These are phyloP conservation scores for Globisporangium cystogenes DNA, from an alignment of 352 stramenopile genomes.

Conservation along the genomic window DNA sequence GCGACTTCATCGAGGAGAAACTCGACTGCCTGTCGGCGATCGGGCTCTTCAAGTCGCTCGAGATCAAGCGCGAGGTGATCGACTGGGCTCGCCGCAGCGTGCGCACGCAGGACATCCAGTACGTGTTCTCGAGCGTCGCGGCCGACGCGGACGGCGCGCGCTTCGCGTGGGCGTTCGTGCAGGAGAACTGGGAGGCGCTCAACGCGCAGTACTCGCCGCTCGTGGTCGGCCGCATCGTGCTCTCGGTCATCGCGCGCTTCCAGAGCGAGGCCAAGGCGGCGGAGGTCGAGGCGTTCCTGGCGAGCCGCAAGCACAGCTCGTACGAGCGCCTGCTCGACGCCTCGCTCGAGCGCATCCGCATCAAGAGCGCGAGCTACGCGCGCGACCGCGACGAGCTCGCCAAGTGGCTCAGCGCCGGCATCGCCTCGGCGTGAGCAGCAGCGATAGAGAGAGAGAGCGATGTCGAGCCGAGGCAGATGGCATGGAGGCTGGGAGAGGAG, in stretches of 20 bases:
- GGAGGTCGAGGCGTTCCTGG: conserved; percentile 59
- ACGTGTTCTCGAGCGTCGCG: conserved; percentile 70
- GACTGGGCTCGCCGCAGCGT: conserved; percentile 62
- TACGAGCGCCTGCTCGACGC: conserved; percentile 64
- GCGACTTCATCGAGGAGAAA: conserved; percentile 80
- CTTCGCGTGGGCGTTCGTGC: conserved; percentile 69
- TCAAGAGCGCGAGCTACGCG: conserved; percentile 56
- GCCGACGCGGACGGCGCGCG: conserved; percentile 40
- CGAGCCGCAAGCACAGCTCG: conserved; percentile 55
- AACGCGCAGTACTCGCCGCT: conserved; percentile 56
- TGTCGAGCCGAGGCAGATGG: too few relatives aligned
- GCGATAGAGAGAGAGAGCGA: too few relatives aligned
- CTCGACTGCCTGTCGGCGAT: conserved; percentile 72
- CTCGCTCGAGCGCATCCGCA: conserved; percentile 68
- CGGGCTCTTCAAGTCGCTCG: conserved; percentile 48
- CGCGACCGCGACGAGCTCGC: conserved; percentile 48
- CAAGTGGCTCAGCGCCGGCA: conserved; percentile 40
- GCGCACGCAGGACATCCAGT: conserved; percentile 81
- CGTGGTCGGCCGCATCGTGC: conserved; percentile 66
- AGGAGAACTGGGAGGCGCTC: conserved; percentile 59
- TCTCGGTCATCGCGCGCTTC: conserved; percentile 54
- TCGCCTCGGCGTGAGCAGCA: conserved; percentile 6
- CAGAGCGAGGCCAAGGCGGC: conserved; percentile 46
- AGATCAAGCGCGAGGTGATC: conserved; percentile 61
- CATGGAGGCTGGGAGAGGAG: too few relatives aligned